These are phyloP conservation scores for Fraxinus pennsylvanica DNA, from an alignment of 257 asterid genomes.

Conservation along the genomic window DNA sequence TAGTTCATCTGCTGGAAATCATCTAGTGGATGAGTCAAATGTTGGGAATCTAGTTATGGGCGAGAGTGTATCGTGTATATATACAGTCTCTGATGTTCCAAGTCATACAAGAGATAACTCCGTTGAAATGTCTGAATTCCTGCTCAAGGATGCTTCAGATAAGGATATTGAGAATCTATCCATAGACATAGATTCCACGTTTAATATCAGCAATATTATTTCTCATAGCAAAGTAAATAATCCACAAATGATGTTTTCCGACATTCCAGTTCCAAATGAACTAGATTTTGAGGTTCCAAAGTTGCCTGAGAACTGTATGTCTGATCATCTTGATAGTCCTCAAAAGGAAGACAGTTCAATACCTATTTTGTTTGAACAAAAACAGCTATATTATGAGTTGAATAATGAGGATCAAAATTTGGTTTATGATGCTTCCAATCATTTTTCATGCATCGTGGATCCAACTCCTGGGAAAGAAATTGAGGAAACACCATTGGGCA, in stretches of 20 bases:
- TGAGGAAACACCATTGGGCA: constrained; percentile 25
- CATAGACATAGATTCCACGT: constrained; percentile 24
- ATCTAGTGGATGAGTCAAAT: constrained; percentile 33
- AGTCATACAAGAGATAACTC: constrained; percentile 30
- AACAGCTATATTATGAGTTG: constrained; percentile 25
- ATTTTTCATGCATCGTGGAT: constrained; percentile 15
- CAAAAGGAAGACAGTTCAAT: constrained; percentile 18
- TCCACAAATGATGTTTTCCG: constrained; percentile 23
- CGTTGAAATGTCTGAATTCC: constrained; percentile 30
- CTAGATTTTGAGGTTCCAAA: constrained; percentile 20
- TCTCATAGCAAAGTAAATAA: constrained; percentile 29
- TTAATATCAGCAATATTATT: constrained; percentile 17
- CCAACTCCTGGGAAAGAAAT: constrained; percentile 10
- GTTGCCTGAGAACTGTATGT: constrained; percentile 22
- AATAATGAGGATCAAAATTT: constrained; percentile 28
- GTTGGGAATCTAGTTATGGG: constrained; percentile 3
- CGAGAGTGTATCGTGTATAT: constrained; percentile 25
- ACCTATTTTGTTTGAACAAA: constrained; percentile 23
- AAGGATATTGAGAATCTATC: constrained; percentile 24
- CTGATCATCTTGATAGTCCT: constrained; percentile 28
- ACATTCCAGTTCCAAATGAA: constrained; percentile 21
- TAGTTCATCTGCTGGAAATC: constrained; percentile 34
- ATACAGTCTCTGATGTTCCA: constrained; percentile 32
- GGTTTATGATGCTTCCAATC: constrained; percentile 23
- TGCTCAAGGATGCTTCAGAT: constrained; percentile 31